Conservation (phyloP, 2,329 filamentous ascomycete species). For the Sclerotinia glacialis region DNA sequence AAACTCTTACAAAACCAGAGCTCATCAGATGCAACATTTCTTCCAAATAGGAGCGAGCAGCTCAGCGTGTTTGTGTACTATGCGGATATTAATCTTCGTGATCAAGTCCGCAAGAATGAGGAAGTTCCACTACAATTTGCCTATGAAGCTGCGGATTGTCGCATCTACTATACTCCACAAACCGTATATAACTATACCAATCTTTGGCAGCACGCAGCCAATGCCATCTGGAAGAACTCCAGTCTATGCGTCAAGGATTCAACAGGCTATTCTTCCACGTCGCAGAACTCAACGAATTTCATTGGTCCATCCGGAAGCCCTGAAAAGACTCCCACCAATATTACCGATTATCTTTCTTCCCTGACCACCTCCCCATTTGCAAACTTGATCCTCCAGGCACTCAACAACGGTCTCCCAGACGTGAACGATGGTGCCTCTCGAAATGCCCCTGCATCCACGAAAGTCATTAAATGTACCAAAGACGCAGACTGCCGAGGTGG, state of each 20-base stretch:
- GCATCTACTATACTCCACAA: slow-evolving; percentile 55
- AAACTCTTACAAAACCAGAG: slow-evolving; percentile 25
- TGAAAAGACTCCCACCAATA: not conserved
- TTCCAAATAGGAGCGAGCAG: slow-evolving; percentile 30
- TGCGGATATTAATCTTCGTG: slow-evolving; percentile 45
- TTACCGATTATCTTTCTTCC: slow-evolving; percentile 13
- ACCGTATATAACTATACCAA: slow-evolving; percentile 49
- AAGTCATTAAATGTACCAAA: slow-evolving; percentile 8
- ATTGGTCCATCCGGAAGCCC: not conserved
- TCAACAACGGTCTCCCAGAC: slow-evolving; percentile 12
- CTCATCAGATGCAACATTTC: slow-evolving; percentile 24
- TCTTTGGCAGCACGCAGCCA: slow-evolving; percentile 49
- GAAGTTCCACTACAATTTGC: slow-evolving; percentile 54
- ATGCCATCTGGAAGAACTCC: slow-evolving; percentile 43
- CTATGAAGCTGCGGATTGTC: slow-evolving; percentile 59
- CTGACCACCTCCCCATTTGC: slow-evolving; percentile 16
- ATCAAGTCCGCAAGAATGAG: slow-evolving; percentile 39
- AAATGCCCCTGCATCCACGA: slow-evolving; percentile 4
- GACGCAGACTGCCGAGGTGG: not conserved
- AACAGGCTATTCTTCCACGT: slow-evolving; percentile 24
- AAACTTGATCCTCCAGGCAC: slow-evolving; percentile 17
- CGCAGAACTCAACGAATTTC: slow-evolving; percentile 9
- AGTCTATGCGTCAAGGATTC: slow-evolving; percentile 35
- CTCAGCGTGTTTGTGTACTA: slow-evolving; percentile 29
- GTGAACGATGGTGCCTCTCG: not conserved